These are phyloP conservation scores for Naegleria gruberi DNA, from an alignment of 208 protist species.

Conservation along the genomic window DNA sequence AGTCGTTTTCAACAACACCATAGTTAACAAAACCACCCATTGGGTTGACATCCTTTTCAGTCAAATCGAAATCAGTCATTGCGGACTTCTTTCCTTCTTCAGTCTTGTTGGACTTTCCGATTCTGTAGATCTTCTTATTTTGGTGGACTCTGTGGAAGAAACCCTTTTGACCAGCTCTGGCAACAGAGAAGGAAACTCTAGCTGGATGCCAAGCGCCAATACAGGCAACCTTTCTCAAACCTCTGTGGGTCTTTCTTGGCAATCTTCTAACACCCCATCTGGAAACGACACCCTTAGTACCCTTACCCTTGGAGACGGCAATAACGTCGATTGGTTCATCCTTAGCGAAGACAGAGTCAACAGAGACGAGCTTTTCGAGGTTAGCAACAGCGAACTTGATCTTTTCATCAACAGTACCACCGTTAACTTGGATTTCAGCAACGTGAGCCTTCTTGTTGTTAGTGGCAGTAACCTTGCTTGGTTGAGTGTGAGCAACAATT, in stretches of 20 bases:
- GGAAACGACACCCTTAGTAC: slow-evolving; percentile 93
- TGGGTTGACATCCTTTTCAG: slow-evolving; percentile 97
- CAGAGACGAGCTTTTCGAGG: slow-evolving; percentile 91
- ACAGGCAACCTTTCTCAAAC: slow-evolving; percentile 98
- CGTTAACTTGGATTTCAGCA: slow-evolving; percentile 99
- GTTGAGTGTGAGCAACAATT: slow-evolving; percentile 96
- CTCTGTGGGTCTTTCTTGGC: slow-evolving; percentile 97
- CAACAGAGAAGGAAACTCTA: slow-evolving; percentile 89
- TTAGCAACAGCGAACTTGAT: slow-evolving; percentile 80
- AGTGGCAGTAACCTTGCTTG: slow-evolving; percentile 78
- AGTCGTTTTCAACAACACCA: slow-evolving; percentile 92
- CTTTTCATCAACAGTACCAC: slow-evolving; percentile 90
- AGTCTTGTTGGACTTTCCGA: slow-evolving; percentile 55
- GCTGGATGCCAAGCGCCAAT: slow-evolving; percentile 98
- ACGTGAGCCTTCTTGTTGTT: slow-evolving; percentile 97
- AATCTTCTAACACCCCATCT: slow-evolving; percentile 92
- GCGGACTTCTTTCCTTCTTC: slow-evolving; percentile 61
- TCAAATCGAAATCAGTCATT: slow-evolving; percentile 93
- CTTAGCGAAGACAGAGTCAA: slow-evolving; percentile 86
- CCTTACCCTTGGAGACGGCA: slow-evolving; percentile 95
- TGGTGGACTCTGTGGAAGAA: slow-evolving; percentile 97
- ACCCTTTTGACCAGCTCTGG: slow-evolving; percentile 97
- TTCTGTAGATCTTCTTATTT: slow-evolving; percentile 99
- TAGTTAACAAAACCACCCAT: slow-evolving; percentile 99
- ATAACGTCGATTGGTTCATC: slow-evolving; percentile 93